These are phyloP conservation scores for Colletotrichum simmondsii DNA, from an alignment of 2,329 filamentous ascomycete species.

Conservation along the genomic window DNA sequence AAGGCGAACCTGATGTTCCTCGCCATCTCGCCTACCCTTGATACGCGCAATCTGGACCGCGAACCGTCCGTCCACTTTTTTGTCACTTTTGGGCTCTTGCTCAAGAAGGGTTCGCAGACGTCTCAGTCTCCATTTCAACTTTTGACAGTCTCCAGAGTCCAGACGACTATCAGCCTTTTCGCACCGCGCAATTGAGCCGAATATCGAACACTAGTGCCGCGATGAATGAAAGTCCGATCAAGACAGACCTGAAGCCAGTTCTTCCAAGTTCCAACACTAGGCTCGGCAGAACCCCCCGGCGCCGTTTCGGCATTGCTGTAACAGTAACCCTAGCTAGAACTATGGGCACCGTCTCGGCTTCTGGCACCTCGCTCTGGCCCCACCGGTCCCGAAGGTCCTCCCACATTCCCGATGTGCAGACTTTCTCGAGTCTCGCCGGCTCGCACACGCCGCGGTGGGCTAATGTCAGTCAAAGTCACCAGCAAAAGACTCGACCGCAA, in stretches of 20 bases:
- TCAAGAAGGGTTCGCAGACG: background rate
- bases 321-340: background rate
- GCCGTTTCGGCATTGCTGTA: constrained; percentile 25
- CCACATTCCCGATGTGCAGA: constrained; percentile 19
- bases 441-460: constrained; percentile 2
- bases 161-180: background rate
- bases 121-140: background rate
- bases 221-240: background rate
- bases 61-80: background rate
- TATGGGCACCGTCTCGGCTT: constrained; percentile 1
- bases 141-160: background rate
- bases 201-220: background rate
- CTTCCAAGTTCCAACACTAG: background rate
- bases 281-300: background rate
- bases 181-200: background rate
- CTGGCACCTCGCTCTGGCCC: constrained; percentile 6
- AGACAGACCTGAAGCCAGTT: background rate
- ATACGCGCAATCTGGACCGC: constrained; percentile 7
- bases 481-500: background rate
- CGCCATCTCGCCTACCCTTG: constrained; percentile 22
- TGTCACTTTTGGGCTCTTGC: background rate
- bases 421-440: background rate
- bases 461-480: background rate
- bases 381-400: constrained; percentile 24
- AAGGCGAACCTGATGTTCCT: constrained; percentile 10